A percentile compares a stretch with the other conserved stretches of the same genome.
Evolutionary conservation across 1,284 basidiomycete species (phyloP).

Genomic region (Marasmius oreades): DNA sequence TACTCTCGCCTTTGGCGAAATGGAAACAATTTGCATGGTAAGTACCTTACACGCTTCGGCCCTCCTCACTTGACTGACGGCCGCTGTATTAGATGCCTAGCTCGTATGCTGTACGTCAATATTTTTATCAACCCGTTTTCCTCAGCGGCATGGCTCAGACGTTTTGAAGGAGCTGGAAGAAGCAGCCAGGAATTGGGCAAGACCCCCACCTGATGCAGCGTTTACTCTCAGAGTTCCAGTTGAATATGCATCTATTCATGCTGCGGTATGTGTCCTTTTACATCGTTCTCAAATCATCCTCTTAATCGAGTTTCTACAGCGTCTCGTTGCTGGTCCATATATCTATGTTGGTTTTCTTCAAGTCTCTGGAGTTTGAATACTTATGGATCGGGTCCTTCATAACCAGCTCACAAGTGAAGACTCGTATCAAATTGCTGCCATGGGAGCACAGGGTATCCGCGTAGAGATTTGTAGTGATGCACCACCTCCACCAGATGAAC

Average conservation of each 20-base stretch:
- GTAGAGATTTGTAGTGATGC: slow-evolving; percentile 80
- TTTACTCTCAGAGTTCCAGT: slow-evolving; percentile 74
- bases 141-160: neutral
- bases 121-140: neutral
- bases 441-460: slow-evolving; percentile 71
- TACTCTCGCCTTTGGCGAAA: slow-evolving; percentile 76
- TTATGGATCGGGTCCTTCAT: slow-evolving; percentile 10
- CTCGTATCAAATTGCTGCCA: slow-evolving; percentile 77
- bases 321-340: slow-evolving; percentile 70
- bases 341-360: slow-evolving; percentile 57
- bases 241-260: slow-evolving; percentile 78
- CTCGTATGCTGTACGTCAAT: slow-evolving; percentile 48
- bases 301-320: slow-evolving; percentile 35
- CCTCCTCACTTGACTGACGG: slow-evolving; percentile 6
- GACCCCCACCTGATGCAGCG: slow-evolving; percentile 70
- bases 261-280: slow-evolving; percentile 52
- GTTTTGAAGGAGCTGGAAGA: slow-evolving; percentile 64
- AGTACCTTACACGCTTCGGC: slow-evolving; percentile 6
- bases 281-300: slow-evolving; percentile 15
- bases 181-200: slow-evolving; percentile 77
- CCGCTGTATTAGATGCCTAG: slow-evolving; percentile 51
- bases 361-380: neutral
- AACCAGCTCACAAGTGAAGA: slow-evolving; percentile 80
- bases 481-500: slow-evolving; percentile 74
- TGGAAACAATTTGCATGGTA: slow-evolving; percentile 79